These are phyloP conservation scores for Hypoxylon lenormandii DNA, from an alignment of 495 filamentous ascomycete species.

Conservation along the genomic window DNA sequence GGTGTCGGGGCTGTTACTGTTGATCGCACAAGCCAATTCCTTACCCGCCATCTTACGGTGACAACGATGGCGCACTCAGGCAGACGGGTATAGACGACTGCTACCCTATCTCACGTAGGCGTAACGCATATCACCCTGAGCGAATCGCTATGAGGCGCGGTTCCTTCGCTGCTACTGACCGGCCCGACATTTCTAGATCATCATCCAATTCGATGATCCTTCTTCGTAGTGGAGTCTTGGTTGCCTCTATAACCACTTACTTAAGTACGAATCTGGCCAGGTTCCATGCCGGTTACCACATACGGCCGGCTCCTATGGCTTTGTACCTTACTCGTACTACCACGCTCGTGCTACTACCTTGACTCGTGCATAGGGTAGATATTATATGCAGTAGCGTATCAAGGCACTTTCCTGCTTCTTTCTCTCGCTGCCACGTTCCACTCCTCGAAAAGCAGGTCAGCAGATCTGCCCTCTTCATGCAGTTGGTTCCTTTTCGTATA, in stretches of 20 bases:
- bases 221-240: constrained; percentile 33
- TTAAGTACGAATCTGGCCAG: constrained; percentile 18
- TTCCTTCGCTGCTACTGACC: constrained; percentile 18
- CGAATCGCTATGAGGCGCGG: constrained; percentile 30
- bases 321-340: constrained; percentile 23
- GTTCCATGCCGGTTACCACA: constrained; percentile 1
- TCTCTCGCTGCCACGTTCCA: constrained; percentile 33
- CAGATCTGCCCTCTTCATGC: constrained; percentile 44
- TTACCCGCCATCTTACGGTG: constrained; percentile 11
- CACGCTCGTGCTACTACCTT: constrained; percentile 22
- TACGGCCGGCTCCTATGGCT: neutral
- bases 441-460: constrained; percentile 33
- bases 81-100: constrained; percentile 43
- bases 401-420: constrained; percentile 17
- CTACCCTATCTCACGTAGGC: constrained; percentile 33
- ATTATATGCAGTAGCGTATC: constrained; percentile 42
- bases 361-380: constrained; percentile 31
- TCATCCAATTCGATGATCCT: constrained; percentile 31
- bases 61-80: constrained; percentile 22
- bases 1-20: no score
- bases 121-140: constrained; percentile 24
- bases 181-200: constrained; percentile 36
- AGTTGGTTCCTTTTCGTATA: constrained; percentile 43
- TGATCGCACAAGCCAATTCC: constrained; percentile 28
- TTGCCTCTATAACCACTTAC: neutral